Base-by-base conservation (phyloP, 208 protist species). In the Crithidia mellificae region DNA sequence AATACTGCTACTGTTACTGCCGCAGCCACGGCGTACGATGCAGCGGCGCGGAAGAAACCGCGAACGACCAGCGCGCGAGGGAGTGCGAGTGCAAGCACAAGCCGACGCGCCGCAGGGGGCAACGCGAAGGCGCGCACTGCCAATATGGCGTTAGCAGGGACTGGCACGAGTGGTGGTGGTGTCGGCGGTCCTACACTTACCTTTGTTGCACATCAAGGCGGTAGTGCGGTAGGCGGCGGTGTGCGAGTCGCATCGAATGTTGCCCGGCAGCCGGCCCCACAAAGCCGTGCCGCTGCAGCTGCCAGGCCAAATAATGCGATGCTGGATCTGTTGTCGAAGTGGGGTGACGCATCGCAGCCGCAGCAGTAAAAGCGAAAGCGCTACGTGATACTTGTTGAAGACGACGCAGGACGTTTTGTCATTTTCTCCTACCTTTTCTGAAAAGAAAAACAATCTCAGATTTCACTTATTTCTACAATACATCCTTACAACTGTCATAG, bases 251-350 rank as follows among this genome's bases (percentile, higher is more conserved):
- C 22, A 6, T 43, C 30, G 2, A 24, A 57, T 15, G 34, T 38
- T 38, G 34, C 7, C 7, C 7, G 19, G 20, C 2, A 43, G 53
- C 2, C 17, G 9, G 6, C 24, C 27, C 34, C 7, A 14, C 46
- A 46, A 15, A 52, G 8, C 17, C 25, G 25, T 7, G 5, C 47
- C 5, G 20, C 19, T 8, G 27, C 36, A 9, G 29, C 24, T 14
- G 30, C 30, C 12, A 39, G 49, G 11, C n/a, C 54, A 17, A 68
- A 51, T 17, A 46, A 51, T 0, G 57, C 58, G 27, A 52, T 79
- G 55, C 65, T 77, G 20, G 52, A 73, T 44, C 47, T 84, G 50
- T 24, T 84, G n/a, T 72, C 78, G 27, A 78, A 80, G 46, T 84
- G 78, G 78, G 44, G 39, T 3, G 61, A 53, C 27, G 53, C 50